Base-by-base conservation (phyloP, 2,329 filamentous ascomycete species). In the Penicillium sp. region DNA sequence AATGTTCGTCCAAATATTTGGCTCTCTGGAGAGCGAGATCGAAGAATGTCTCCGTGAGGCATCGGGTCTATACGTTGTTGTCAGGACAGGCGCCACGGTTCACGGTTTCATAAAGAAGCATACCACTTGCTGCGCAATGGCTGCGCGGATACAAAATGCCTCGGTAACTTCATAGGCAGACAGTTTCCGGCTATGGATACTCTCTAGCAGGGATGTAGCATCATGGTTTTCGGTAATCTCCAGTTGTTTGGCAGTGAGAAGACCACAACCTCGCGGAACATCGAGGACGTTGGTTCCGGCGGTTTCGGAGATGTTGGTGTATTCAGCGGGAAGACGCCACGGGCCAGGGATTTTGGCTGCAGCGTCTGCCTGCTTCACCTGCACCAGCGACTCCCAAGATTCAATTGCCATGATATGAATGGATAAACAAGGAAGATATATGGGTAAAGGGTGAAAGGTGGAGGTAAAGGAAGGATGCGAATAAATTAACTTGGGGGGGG, bases 221-320 rank as follows among this genome's bases (percentile, higher is more conserved):
- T 54, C 54, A 10, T 35, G 7, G 3, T 35, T 35, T 20, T 55
- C 56, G 0, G 79, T 81, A 33, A 81, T 80, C 5, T 65, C 63
- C 5, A 79, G 55, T 57, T 80, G 77, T 25, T 67, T 56, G 0
- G 63, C 24, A 0, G 70, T 69, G 9, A 81, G 61, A 13, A 81
- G 63, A 7, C 76, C 77, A 41, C 73, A 76, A 50, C 27, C 51
- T 60, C 59, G 48, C 6, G 52, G 54, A 28, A 63, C 48, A 11
- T 53, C 55, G 14, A 62, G 50, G 1, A 54, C 36, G 27, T 52
- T n/a, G 25, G 14, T 18, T 10, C 42, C 27, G 24, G 24, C 28
- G 0, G 47, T 52, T 10, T 40, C 31, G 3, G 51, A 41, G 13
- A 51, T 48, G 35, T 13, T 20, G 18, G 35, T 38, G 16, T 38